Evolutionary conservation across 768 basidiomycete species (phyloP).

Genomic region (Rhodosporidiobolus sp.): DNA sequence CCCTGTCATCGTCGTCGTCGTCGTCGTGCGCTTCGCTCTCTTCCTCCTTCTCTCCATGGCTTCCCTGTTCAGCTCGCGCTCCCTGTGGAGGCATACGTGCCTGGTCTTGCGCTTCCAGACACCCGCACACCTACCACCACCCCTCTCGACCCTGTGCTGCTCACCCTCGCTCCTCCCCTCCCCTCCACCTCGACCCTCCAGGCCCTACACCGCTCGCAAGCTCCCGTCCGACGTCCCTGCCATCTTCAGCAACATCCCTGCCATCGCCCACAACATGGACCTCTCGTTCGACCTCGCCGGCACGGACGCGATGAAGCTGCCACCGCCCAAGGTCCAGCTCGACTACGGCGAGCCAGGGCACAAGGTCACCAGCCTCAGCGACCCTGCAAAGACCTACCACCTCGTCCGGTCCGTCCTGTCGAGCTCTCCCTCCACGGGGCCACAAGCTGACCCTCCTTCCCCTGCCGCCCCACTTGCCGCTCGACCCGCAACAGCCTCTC

Average conservation of each 20-base stretch:
- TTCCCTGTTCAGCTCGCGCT: background rate
- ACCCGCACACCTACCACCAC: background rate
- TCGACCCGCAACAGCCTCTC: background rate
- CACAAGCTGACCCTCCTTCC: background rate
- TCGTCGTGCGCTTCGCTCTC: no score
- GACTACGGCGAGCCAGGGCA: background rate
- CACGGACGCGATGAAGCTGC: background rate
- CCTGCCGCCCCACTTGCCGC: no score
- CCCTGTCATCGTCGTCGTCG: no score
- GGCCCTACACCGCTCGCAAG: no score
- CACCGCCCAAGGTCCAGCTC: background rate
- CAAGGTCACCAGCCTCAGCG: background rate
- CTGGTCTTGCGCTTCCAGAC: background rate
- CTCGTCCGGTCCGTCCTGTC: background rate
- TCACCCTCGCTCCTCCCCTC: background rate
- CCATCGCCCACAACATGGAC: background rate
- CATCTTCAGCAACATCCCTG: background rate
- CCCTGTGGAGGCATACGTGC: background rate
- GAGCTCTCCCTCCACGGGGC: no score
- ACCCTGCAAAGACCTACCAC: background rate
- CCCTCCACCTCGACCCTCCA: background rate
- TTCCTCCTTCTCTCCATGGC: slow-evolving; percentile 1
- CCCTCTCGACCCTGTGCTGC: no score
- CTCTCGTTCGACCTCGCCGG: background rate
- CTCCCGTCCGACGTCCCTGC: background rate